Evolutionary conservation across 805 yeast genomes (phyloP), one percentile per base, ranked within the genome.

Genomic region (Schwanniomyces polymorphus): DNA sequence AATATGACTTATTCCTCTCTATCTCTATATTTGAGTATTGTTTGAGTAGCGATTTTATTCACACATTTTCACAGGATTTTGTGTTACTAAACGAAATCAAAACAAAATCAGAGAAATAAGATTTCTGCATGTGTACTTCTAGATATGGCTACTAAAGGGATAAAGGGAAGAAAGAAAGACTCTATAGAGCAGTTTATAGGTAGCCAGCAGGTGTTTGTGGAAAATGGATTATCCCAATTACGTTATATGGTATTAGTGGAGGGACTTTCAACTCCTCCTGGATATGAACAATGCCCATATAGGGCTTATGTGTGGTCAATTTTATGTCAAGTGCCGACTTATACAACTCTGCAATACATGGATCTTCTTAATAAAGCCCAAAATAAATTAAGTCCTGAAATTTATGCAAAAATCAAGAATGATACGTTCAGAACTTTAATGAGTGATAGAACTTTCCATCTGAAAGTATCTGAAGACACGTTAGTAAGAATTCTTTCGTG

Each of bases 391-490:
- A 51, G 63, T 11, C 80, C 86, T 1, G 74, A 75, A 0, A 72
- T 82, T 7, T 82, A 83, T 47, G 69, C 77, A 31, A 91, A 91
- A 65, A 90, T 91, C 48, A 78, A 83, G 48, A 87, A 91, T 62
- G 97, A 91, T 59, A 86, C 96, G 0, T 89, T 89, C 56, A 70
- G 97, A 48, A 91, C 97, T 0, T 74, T 91, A 54, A 85, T 87
- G 64, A 85, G 88, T 31, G 96, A 91, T 59, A 68, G 72, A 23
- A 61, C 64, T 12, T 91, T 90, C 67, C 82, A 80, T 47, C 66
- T 68, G 41, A 78, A 76, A 45, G 96, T 90, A 1, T 64, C 81
- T n/a, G 96, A 89, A 57, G 81, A 79, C 2, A 68, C 87, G 0
- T 65, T 91, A 38, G 76, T 85, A 8, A 67, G 97, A 39, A 69